Conservation (phyloP, 2,329 filamentous ascomycete genomes). For the Bipolaris cookei region DNA sequence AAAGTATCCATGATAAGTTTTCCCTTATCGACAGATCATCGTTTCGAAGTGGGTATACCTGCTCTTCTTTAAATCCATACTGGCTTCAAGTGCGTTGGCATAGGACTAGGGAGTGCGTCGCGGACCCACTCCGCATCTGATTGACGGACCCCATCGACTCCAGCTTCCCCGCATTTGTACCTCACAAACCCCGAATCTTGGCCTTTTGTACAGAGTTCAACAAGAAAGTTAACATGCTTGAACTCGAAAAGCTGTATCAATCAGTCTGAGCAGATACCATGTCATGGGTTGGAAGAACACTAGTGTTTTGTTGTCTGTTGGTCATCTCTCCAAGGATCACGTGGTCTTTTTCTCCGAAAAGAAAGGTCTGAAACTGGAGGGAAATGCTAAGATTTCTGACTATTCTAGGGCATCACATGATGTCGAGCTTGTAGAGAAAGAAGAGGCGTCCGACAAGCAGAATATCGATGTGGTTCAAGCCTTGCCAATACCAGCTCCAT, state of each 20-base stretch:
- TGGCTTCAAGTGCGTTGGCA: background rate
- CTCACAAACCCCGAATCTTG: background rate
- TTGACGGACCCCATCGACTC: constrained; percentile 9
- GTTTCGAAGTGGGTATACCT: constrained; percentile 1
- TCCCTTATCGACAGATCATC: background rate
- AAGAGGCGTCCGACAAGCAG: background rate
- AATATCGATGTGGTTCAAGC: background rate
- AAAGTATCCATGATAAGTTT: background rate
- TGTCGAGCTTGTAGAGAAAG: background rate
- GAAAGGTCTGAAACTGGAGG: constrained; percentile 28
- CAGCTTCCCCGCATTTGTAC: constrained; percentile 6
- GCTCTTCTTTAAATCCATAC: background rate
- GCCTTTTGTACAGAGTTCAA: background rate
- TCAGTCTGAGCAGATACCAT: background rate
- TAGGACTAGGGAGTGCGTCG: constrained; percentile 27
- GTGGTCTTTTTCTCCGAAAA: constrained; percentile 38
- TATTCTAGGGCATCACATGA: constrained; percentile 5
- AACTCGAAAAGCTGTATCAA: background rate
- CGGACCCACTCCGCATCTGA: constrained; percentile 4
- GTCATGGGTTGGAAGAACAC: constrained; percentile 40
- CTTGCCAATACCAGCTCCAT: background rate
- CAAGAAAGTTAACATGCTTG: background rate
- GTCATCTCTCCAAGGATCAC: constrained; percentile 30
- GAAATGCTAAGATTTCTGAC: constrained; percentile 30
- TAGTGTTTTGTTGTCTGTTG: constrained; percentile 39